Conservation (phyloP, 306 rosid species). For the Prinsepia uniflora region DNA sequence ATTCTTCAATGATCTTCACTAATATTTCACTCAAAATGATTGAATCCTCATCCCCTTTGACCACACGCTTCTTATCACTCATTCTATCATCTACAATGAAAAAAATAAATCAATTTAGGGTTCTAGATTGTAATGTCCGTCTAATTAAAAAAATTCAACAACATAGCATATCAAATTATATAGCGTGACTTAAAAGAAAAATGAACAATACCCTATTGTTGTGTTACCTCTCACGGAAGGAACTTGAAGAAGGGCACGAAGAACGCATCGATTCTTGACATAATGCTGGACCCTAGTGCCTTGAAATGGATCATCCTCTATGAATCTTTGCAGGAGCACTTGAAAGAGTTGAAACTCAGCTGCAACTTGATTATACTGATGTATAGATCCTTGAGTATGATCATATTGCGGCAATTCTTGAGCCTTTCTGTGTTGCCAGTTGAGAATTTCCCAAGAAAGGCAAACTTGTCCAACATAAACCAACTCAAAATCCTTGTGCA, state of each 20-base stretch:
- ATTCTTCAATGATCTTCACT: constrained; percentile 53
- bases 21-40: constrained; percentile 35
- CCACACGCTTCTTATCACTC: constrained; percentile 35
- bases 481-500: constrained; percentile 63
- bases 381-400: constrained; percentile 33
- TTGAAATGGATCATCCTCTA: constrained; percentile 75
- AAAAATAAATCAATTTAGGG: background rate
- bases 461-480: constrained; percentile 91
- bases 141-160: too few species aligned
- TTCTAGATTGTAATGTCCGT: too few species aligned
- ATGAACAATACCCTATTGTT: background rate
- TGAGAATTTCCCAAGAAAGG: constrained; percentile 91
- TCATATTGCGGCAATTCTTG: constrained; percentile 56
- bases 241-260: constrained; percentile 70
- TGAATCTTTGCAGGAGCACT: constrained; percentile 68
- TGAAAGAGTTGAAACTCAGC: constrained; percentile 81
- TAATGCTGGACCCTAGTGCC: constrained; percentile 74
- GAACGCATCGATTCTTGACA: constrained; percentile 52
- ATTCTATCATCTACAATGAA: constrained; percentile 47
- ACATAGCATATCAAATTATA: background rate
- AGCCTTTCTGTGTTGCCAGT: constrained; percentile 70
- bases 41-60: constrained; percentile 34
- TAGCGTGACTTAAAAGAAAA: too few species aligned
- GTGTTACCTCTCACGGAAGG: constrained; percentile 60
- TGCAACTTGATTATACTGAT: constrained; percentile 58